Evolutionary conservation across 1,284 basidiomycete species (phyloP), one percentile per base, ranked within the genome.

Genomic region (Neolentinus lepideus): DNA sequence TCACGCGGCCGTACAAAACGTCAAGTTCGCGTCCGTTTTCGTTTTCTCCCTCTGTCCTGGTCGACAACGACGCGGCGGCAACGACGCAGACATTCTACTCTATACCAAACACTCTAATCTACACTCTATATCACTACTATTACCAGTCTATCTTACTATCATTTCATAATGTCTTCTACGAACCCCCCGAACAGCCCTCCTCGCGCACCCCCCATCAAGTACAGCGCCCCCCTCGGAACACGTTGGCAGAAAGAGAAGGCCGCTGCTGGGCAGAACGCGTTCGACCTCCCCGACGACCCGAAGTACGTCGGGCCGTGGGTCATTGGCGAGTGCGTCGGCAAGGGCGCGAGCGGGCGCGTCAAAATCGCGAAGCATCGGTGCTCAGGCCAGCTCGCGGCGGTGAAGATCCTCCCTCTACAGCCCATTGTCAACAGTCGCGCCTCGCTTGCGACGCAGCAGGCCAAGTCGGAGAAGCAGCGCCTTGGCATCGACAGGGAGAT

Each of bases 401-500:
- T 99, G 72, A 99, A 99, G 76, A 98, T 99, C 63, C 88, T 99
- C 27, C 95, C 96, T 22, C 83, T 96, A 56, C 87, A 92, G 52
- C 81, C 92, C 35, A 80, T 94, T 59, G 77, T 92, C 64, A 84
- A 80, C 63, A 92, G 91, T 52, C 82, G 92, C 29, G 80, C 84
- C 58, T 90, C 89, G 57, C 74, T 90, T 64, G 79, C 81, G 26
- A 85, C 86, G 36, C 84, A 90, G 65, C 73, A 83, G 58, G 83
- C 80, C 12, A 92, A 92, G 69, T 80, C 83, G 1, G 93, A 97
- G 65, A 96, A 95, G 74, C 86, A 93, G 63, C 82, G 94, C 56
- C 83, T 95, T 47, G 92, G 94, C 6, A 92, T 99, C 62, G 95
- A 99, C 71, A 79, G 94, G 59, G 97, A 99, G 71, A 98, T 99